Conservation (phyloP, 768 basidiomycete species). For the Suillus discolor region DNA sequence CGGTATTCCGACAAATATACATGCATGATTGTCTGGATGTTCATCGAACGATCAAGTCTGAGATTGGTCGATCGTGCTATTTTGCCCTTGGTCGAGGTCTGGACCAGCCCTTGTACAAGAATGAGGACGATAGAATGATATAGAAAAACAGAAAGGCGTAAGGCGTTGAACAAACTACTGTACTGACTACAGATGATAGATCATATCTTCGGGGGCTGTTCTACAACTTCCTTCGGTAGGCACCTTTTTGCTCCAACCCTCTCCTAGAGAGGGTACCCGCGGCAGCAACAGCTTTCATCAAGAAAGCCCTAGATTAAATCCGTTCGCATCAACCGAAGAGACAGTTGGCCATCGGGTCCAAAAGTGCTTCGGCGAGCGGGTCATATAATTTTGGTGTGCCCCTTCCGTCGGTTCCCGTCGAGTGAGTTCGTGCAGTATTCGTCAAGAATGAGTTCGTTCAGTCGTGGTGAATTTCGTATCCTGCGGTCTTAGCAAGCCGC, state of each 20-base stretch:
- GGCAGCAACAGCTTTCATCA: constrained; percentile 24
- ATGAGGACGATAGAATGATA: constrained; percentile 19
- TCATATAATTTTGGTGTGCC: constrained; percentile 22
- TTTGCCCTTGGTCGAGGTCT: constrained; percentile 3
- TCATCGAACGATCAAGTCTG: constrained; percentile 1
- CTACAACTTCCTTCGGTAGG: constrained; percentile 24
- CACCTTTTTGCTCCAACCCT: constrained; percentile 34
- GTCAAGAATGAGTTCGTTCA: constrained; percentile 39
- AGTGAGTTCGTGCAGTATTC: constrained; percentile 33
- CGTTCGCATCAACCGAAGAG: constrained; percentile 16
- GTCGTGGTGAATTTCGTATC: constrained; percentile 31
- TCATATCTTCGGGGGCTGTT: constrained; percentile 32
- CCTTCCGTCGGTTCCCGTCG: constrained; percentile 31
- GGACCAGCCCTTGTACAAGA: constrained; percentile 12
- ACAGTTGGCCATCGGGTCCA: constrained; percentile 15
- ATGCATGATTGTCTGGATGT: neutral
- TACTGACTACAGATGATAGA: constrained; percentile 24
- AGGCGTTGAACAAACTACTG: constrained; percentile 21
- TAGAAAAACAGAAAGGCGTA: constrained; percentile 26
- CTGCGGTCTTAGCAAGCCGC: constrained; percentile 35
- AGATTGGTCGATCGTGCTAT: neutral
- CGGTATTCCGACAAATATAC: neutral
- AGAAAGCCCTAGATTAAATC: constrained; percentile 20
- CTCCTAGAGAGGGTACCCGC: constrained; percentile 34
- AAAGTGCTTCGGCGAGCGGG: constrained; percentile 19